phyloP scores from a whole-genome alignment of 768 basidiomycete species.

The Holtermanniella nyarrowii region DNA sequence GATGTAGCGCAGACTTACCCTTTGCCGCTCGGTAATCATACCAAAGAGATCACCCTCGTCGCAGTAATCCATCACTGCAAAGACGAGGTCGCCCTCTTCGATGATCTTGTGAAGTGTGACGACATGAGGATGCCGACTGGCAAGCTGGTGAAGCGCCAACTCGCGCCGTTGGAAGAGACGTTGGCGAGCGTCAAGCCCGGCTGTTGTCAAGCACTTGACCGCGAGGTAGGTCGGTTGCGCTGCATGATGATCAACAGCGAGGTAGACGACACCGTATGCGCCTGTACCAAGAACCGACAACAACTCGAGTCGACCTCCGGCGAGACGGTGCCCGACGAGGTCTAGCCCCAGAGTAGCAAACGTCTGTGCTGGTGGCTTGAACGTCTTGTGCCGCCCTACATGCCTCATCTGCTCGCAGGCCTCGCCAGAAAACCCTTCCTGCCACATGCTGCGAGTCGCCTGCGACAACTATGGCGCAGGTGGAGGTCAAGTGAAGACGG shows the following conservation, averaged over 20 bases:
- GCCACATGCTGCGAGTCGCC: too few species aligned
- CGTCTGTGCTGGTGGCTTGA: slow-evolving; percentile 29
- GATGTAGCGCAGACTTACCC: slow-evolving; percentile 30
- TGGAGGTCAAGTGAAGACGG: too few species aligned
- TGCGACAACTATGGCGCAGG: too few species aligned
- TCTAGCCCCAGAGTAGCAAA: slow-evolving; percentile 36
- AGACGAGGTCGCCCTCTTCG: slow-evolving; percentile 54
- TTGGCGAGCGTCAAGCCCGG: slow-evolving; percentile 49
- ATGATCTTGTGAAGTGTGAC: slow-evolving; percentile 59
- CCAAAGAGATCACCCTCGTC: slow-evolving; percentile 83
- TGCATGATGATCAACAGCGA: slow-evolving; percentile 58
- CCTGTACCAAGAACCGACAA: slow-evolving; percentile 79
- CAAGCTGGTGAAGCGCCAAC: slow-evolving; percentile 47
- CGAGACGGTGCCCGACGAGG: slow-evolving; percentile 63
- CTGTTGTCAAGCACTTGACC: slow-evolving; percentile 72
- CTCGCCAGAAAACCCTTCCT: too few species aligned
- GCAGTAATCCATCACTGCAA: slow-evolving; percentile 84
- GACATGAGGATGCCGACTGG: slow-evolving; percentile 49
- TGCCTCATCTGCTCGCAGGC: too few species aligned
- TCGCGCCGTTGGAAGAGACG: slow-evolving; percentile 65
- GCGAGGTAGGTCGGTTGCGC: slow-evolving; percentile 54
- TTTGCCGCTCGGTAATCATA: slow-evolving; percentile 54
- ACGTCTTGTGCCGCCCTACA: too few species aligned
- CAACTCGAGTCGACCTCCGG: slow-evolving; percentile 68
- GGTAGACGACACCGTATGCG: slow-evolving; percentile 91